A percentile compares a stretch with the other conserved stretches of the same genome.
phyloP scores from a whole-genome alignment of 768 basidiomycete genomes.

The Boletus rubescentipes region DNA sequence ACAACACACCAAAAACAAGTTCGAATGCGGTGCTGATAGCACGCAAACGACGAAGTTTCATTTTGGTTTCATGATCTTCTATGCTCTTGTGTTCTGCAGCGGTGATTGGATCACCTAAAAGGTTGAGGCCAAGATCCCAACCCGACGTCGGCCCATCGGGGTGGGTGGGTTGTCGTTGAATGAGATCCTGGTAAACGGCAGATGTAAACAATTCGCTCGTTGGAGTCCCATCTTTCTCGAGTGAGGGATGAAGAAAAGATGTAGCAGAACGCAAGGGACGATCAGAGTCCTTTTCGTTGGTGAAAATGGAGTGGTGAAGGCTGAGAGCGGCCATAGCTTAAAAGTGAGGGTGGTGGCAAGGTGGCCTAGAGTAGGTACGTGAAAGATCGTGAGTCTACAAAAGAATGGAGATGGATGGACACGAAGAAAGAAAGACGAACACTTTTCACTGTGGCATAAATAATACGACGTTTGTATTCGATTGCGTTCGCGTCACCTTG shows the following conservation, averaged over 20 bases:
- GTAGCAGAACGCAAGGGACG: constrained; percentile 20
- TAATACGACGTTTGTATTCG: background rate
- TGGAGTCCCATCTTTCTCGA: constrained; percentile 16
- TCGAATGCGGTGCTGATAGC: constrained; percentile 30
- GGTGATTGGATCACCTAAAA: constrained; percentile 33
- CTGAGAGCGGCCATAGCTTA: constrained; percentile 57
- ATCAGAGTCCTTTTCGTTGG: constrained; percentile 30
- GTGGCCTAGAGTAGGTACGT: constrained; percentile 5
- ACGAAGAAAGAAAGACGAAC: constrained; percentile 13
- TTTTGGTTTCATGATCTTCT: constrained; percentile 28
- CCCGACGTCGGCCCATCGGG: constrained; percentile 35
- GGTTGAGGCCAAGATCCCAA: constrained; percentile 31
- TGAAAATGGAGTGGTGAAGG: constrained; percentile 54
- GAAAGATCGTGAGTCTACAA: constrained; percentile 16
- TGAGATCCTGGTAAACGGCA: constrained; percentile 37
- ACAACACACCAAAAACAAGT: constrained; percentile 37
- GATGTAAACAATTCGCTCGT: constrained; percentile 19
- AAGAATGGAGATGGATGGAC: constrained; percentile 4
- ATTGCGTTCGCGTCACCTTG: constrained; percentile 4
- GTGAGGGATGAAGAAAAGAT: constrained; percentile 18
- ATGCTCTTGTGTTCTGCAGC: constrained; percentile 30
- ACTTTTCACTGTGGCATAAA: constrained; percentile 16
- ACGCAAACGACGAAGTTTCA: constrained; percentile 36
- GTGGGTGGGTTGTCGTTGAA: constrained; percentile 43
- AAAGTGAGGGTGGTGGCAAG: constrained; percentile 17